phyloP scores from a whole-genome alignment of 305 asterid genomes.

The Rubia balearica region DNA sequence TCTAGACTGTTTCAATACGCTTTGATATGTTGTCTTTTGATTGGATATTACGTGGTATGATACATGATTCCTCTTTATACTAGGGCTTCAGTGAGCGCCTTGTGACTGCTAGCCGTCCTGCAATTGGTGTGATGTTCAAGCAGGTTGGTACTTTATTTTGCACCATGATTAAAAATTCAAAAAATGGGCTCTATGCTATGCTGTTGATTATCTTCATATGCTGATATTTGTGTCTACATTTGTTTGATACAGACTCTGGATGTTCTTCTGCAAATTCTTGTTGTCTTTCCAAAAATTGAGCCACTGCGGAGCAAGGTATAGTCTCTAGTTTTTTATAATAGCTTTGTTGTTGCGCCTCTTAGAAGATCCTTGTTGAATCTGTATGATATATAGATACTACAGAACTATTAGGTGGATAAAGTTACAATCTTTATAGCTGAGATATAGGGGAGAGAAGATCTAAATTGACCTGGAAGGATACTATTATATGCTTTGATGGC shows the following conservation, averaged over 20 bases:
- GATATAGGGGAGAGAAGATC: no score
- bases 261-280: constrained; percentile 74
- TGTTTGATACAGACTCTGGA: constrained; percentile 63
- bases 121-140: constrained; percentile 81
- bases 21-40: not conserved
- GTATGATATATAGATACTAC: not conserved
- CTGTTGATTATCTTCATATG: constrained; percentile 5
- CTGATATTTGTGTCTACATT: constrained; percentile 21
- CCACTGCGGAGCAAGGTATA: constrained; percentile 80
- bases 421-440: not conserved
- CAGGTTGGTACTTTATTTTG: constrained; percentile 41
- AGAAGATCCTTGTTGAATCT: not conserved
- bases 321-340: constrained; percentile 2
- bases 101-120: constrained; percentile 80
- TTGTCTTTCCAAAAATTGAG: constrained; percentile 72
- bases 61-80: constrained; percentile 23
- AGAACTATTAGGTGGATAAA: not conserved
- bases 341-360: constrained; percentile 2
- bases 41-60: not conserved
- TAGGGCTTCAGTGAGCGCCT: constrained; percentile 95
- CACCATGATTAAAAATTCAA: not conserved
- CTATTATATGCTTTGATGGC: not conserved
- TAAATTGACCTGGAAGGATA: not conserved
- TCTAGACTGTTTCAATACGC: not conserved
- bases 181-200: not conserved